Conservation (phyloP, 192 early-diverging fungal genomes). For the Coemansia asiatica region DNA sequence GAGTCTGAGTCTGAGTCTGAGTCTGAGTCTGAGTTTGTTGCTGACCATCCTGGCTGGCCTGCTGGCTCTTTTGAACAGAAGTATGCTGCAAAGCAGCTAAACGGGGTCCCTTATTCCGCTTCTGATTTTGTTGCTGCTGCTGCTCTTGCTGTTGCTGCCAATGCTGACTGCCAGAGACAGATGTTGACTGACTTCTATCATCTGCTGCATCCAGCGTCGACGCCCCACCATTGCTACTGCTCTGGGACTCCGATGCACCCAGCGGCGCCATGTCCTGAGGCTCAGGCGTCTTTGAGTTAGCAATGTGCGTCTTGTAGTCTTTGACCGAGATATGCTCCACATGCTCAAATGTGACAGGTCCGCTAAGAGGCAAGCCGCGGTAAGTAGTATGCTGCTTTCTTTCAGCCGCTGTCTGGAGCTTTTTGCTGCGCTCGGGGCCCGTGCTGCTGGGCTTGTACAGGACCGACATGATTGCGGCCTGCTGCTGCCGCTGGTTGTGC, state of each 20-base stretch:
- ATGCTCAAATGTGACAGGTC: slow-evolving; percentile 48
- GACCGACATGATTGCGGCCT: slow-evolving; percentile 49
- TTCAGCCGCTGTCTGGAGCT: slow-evolving; percentile 4
- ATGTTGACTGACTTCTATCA: not conserved
- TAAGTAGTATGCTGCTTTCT: slow-evolving; percentile 34
- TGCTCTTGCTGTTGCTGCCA: not conserved
- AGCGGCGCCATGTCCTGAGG: not conserved
- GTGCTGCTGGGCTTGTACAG: slow-evolving; percentile 24
- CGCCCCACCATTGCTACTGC: not conserved
- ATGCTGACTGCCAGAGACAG: not conserved
- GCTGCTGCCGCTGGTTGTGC: slow-evolving; percentile 52
- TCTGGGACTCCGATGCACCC: not conserved
- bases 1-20: not conserved
- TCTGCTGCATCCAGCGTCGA: not conserved
- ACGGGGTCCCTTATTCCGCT: slow-evolving; percentile 11
- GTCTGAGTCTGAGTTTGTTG: not conserved
- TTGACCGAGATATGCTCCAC: slow-evolving; percentile 50
- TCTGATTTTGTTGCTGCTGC: not conserved
- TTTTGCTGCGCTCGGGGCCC: not conserved
- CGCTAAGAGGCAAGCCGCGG: slow-evolving; percentile 48
- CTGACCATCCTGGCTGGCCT: not conserved
- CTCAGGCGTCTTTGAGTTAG: slow-evolving; percentile 9
- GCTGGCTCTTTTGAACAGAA: slow-evolving; percentile 12
- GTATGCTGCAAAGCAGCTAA: slow-evolving; percentile 37
- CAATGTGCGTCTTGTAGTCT: slow-evolving; percentile 43